These are phyloP conservation scores for Cucumis melo DNA, from an alignment of 306 rosid genomes.

Conservation along the genomic window DNA sequence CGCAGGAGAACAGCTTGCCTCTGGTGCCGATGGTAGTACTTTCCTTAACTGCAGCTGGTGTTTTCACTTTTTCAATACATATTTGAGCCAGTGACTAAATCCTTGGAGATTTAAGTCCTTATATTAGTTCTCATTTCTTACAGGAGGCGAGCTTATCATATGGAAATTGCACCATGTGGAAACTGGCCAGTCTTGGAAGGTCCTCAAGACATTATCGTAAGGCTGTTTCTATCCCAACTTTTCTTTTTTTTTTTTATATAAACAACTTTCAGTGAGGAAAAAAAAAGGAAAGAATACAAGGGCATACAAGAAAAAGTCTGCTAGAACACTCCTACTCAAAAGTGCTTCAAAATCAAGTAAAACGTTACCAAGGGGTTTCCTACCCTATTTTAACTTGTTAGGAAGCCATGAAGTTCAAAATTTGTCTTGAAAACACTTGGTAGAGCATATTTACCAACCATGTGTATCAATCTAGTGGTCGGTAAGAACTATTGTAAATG, in stretches of 20 bases:
- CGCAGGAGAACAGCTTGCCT: constrained; percentile 81
- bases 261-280: too few relatives aligned
- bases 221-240: neutral
- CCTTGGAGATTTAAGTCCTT: neutral
- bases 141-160: constrained; percentile 72
- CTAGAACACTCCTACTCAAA: too few relatives aligned
- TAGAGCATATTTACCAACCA: neutral
- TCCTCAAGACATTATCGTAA: constrained; percentile 63
- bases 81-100: neutral
- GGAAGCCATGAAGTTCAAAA: neutral
- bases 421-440: neutral
- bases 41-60: neutral
- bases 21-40: constrained; percentile 74
- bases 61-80: neutral
- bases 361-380: neutral
- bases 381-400: neutral
- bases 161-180: constrained; percentile 65
- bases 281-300: too few relatives aligned
- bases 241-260: too few relatives aligned
- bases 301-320: too few relatives aligned
- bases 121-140: neutral
- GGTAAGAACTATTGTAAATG: neutral
- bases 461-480: neutral
- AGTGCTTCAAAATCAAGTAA: too few relatives aligned
- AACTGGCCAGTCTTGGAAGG: constrained; percentile 65